Conservation (phyloP, 2,329 filamentous ascomycete genomes). For the Alternaria sp. region DNA sequence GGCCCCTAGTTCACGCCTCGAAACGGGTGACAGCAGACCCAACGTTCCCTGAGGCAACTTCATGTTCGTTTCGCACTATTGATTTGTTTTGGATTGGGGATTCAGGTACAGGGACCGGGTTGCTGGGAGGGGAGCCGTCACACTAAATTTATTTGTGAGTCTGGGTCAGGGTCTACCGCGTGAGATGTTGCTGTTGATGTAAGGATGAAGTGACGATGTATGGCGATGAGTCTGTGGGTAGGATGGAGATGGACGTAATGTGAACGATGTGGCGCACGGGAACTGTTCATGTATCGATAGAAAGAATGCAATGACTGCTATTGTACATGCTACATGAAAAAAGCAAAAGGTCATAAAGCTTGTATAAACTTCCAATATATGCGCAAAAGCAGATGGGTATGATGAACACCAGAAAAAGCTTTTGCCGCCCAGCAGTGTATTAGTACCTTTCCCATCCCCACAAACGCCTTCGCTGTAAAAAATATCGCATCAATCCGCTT, state of each 20-base stretch:
- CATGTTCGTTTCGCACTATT: conserved; percentile 4
- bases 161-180: background rate
- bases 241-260: background rate
- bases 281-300: background rate
- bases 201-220: background rate
- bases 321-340: background rate
- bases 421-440: conserved; percentile 4
- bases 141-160: background rate
- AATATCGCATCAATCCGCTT: background rate
- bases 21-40: conserved; percentile 1
- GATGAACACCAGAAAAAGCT: background rate
- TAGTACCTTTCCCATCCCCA: background rate
- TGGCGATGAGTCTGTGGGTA: background rate
- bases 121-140: background rate
- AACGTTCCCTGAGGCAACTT: background rate
- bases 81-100: conserved; percentile 1
- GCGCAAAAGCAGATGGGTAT: background rate
- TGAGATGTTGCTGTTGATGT: background rate
- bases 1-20: background rate
- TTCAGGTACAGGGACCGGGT: background rate
- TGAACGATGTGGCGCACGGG: background rate
- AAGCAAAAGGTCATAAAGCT: background rate
- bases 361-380: background rate
- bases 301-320: background rate
- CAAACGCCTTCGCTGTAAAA: background rate